phyloP scores from a whole-genome alignment of 257 asterid species.

The Craterostigma plantagineum region DNA sequence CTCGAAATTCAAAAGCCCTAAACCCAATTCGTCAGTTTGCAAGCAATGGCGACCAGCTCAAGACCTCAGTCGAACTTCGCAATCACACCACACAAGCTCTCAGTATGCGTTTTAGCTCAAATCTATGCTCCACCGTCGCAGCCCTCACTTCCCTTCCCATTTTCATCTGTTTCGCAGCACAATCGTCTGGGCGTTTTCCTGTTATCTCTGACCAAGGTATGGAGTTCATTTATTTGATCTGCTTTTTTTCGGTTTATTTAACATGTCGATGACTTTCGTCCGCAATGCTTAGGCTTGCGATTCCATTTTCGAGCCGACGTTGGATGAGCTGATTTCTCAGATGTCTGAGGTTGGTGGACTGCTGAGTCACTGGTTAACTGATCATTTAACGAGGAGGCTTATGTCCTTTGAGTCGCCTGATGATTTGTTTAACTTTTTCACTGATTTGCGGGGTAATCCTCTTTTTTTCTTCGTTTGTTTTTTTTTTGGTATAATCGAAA shows the following conservation, averaged over 20 bases:
- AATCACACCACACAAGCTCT: conserved; percentile 77
- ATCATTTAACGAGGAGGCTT: conserved; percentile 40
- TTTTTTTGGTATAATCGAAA: not conserved
- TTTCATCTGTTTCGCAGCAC: conserved; percentile 76
- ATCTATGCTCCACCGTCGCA: conserved; percentile 77
- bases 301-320: conserved; percentile 61
- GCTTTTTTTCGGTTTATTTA: not conserved
- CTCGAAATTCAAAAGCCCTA: conserved; percentile 25
- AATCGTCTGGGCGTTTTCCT: conserved; percentile 66
- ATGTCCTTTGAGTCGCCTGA: conserved; percentile 58
- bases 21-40: conserved; percentile 9
- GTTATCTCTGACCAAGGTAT: conserved; percentile 43
- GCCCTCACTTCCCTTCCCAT: conserved; percentile 58
- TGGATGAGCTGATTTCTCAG: conserved; percentile 45
- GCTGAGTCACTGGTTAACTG: conserved; percentile 55
- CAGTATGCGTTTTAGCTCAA: conserved; percentile 59
- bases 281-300: conserved; percentile 41
- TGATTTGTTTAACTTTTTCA: conserved; percentile 72
- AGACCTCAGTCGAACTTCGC: conserved; percentile 46
- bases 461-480: not conserved
- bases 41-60: conserved; percentile 25
- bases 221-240: not conserved
- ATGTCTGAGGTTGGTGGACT: conserved; percentile 47
- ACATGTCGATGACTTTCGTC: conserved; percentile 4
- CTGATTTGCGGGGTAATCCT: conserved; percentile 51